Conservation (phyloP, 352 stramenopile species). For the Elongisporangium senticosum region DNA sequence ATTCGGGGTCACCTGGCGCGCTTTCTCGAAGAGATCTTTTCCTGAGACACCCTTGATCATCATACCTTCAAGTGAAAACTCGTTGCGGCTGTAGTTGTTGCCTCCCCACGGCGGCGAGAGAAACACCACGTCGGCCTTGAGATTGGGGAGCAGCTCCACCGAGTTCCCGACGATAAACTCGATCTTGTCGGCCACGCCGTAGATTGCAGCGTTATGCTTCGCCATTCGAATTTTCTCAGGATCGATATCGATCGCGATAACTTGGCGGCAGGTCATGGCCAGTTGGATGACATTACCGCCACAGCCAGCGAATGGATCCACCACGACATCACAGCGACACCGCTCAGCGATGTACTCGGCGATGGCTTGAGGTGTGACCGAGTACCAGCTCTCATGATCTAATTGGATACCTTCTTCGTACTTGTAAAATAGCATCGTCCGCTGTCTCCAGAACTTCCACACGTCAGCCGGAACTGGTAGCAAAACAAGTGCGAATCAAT, state of each 20-base stretch:
- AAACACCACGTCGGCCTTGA: conserved; percentile 87
- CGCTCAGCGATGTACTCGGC: conserved; percentile 83
- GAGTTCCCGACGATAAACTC: conserved; percentile 90
- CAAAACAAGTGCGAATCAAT: not conserved
- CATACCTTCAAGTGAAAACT: conserved; percentile 64
- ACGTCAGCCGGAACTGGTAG: conserved; percentile 31
- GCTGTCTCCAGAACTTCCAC: conserved; percentile 90
- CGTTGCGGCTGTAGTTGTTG: conserved; percentile 60
- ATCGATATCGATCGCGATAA: conserved; percentile 93
- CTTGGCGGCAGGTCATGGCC: conserved; percentile 78
- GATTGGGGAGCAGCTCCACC: conserved; percentile 60
- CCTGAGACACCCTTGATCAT: conserved; percentile 52
- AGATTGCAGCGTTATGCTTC: conserved; percentile 88
- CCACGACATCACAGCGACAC: conserved; percentile 72
- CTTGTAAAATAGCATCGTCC: conserved; percentile 82
- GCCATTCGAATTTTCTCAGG: conserved; percentile 86
- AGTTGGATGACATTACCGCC: conserved; percentile 93
- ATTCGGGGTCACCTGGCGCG: conserved; percentile 54
- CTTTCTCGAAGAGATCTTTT: conserved; percentile 55
- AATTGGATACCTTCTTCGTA: conserved; percentile 89
- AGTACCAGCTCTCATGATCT: conserved; percentile 93
- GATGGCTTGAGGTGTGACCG: conserved; percentile 89
- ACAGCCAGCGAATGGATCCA: conserved; percentile 91
- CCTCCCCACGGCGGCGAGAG: conserved; percentile 90
- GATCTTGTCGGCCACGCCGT: conserved; percentile 87